These are phyloP conservation scores for Fusarium continuum DNA, from an alignment of 2,329 filamentous ascomycete genomes.

Conservation along the genomic window DNA sequence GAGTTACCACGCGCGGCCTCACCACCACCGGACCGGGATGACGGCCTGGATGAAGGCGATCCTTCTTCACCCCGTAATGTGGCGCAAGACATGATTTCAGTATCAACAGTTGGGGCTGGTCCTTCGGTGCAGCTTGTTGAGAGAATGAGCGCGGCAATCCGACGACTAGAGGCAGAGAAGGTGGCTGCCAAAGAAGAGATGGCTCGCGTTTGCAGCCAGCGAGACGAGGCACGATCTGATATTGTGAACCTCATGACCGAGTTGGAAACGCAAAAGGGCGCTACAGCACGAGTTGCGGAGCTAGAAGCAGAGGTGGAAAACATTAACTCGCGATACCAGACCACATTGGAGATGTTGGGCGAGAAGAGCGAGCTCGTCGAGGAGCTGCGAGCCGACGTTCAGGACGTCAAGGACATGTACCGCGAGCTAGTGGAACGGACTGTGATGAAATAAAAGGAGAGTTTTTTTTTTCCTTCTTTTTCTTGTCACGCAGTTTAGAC, in stretches of 20 bases:
- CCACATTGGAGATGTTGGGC: slow-evolving; percentile 91
- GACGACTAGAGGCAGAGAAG: slow-evolving; percentile 90
- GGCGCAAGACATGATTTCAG: slow-evolving; percentile 85
- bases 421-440: slow-evolving; percentile 89
- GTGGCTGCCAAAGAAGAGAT: slow-evolving; percentile 89
- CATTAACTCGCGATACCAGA: slow-evolving; percentile 83
- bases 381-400: slow-evolving; percentile 87
- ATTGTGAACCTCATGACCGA: slow-evolving; percentile 93
- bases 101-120: slow-evolving; percentile 88
- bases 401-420: slow-evolving; percentile 96
- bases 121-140: slow-evolving; percentile 96
- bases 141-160: slow-evolving; percentile 92
- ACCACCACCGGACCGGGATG: slow-evolving; percentile 58
- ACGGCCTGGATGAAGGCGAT: slow-evolving; percentile 57
- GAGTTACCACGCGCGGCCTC: slow-evolving; percentile 51
- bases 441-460: slow-evolving; percentile 69
- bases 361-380: slow-evolving; percentile 97
- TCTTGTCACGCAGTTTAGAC: slow-evolving; percentile 3
- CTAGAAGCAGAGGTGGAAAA: slow-evolving; percentile 74
- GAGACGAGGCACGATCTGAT: slow-evolving; percentile 90
- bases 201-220: slow-evolving; percentile 78
- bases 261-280: slow-evolving; percentile 73
- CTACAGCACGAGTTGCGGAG: slow-evolving; percentile 66
- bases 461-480: background rate
- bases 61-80: slow-evolving; percentile 72